phyloP scores from a whole-genome alignment of 805 yeast genomes.

The Yamadazyma sp. region DNA sequence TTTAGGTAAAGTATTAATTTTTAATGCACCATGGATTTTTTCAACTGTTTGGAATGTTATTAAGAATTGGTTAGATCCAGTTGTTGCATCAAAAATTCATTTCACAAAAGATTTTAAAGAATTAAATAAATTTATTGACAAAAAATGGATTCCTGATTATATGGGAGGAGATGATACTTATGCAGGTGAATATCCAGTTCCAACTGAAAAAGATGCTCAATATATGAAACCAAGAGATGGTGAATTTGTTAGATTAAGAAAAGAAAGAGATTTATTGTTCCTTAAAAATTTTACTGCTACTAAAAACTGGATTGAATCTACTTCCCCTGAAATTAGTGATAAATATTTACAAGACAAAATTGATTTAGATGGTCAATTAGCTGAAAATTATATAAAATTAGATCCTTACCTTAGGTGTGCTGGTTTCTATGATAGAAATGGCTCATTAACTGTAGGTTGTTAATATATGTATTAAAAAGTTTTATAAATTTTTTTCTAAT shows the following conservation, averaged over 20 bases:
- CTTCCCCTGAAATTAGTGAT: constrained; percentile 47
- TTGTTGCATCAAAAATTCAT: constrained; percentile 84
- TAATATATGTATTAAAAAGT: no score
- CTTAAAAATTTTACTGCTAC: constrained; percentile 62
- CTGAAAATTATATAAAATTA: constrained; percentile 60
- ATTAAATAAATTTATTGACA: constrained; percentile 57
- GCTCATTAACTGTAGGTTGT: constrained; percentile 25
- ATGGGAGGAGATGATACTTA: constrained; percentile 71
- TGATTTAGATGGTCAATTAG: constrained; percentile 47
- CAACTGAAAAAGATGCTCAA: constrained; percentile 50
- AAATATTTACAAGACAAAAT: constrained; percentile 53
- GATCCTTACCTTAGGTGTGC: constrained; percentile 85
- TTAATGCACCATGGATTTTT: constrained; percentile 97
- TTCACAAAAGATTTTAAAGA: constrained; percentile 76
- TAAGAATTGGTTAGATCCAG: constrained; percentile 94
- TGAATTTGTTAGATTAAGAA: constrained; percentile 36
- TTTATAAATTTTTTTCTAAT: no score
- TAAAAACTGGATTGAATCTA: constrained; percentile 71
- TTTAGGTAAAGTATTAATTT: constrained; percentile 78
- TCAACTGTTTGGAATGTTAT: constrained; percentile 91
- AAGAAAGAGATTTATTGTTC: constrained; percentile 54
- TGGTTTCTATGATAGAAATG: constrained; percentile 74
- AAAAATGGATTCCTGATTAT: constrained; percentile 58
- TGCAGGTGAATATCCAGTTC: constrained; percentile 65
- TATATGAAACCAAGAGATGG: constrained; percentile 27